These are phyloP conservation scores for Taiozyma sp. DNA, from an alignment of 1,139 yeast genomes.

Conservation along the genomic window DNA sequence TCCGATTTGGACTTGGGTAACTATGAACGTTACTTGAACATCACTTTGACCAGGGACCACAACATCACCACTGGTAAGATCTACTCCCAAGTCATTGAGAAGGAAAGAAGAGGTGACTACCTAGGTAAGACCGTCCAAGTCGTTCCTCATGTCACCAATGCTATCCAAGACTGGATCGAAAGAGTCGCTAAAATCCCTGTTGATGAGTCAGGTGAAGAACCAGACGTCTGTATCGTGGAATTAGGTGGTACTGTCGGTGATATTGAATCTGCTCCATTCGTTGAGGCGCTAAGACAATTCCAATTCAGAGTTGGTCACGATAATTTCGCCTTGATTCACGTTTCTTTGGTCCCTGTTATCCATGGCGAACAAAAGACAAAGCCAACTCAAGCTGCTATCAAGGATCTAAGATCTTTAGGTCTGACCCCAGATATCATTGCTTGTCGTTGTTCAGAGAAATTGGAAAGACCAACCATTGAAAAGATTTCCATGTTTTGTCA, in stretches of 20 bases:
- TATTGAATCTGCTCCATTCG: slow-evolving; percentile 97
- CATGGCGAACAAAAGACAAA: slow-evolving; percentile 98
- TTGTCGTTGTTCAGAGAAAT: slow-evolving; percentile 86
- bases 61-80: slow-evolving; percentile 98
- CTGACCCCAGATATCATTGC: slow-evolving; percentile 96
- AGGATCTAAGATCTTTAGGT: slow-evolving; percentile 92
- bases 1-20: slow-evolving; percentile 97
- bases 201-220: slow-evolving; percentile 82
- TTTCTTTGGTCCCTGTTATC: slow-evolving; percentile 93
- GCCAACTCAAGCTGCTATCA: slow-evolving; percentile 98
- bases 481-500: slow-evolving; percentile 99
- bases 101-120: slow-evolving; percentile 95
- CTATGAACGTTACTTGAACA: slow-evolving; percentile 92
- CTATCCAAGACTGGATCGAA: slow-evolving; percentile 98
- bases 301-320: slow-evolving; percentile 95
- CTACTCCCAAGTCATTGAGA: slow-evolving; percentile 88
- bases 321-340: slow-evolving; percentile 94
- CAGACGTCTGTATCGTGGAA: slow-evolving; percentile 93
- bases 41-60: slow-evolving; percentile 88
- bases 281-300: slow-evolving; percentile 97
- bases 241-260: slow-evolving; percentile 99
- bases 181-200: slow-evolving; percentile 88
- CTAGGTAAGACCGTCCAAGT: slow-evolving; percentile 99
- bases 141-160: slow-evolving; percentile 95
- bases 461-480: slow-evolving; percentile 79